Conservation (phyloP, 2,329 filamentous ascomycete species). For the Penicillium psychrosexuale region DNA sequence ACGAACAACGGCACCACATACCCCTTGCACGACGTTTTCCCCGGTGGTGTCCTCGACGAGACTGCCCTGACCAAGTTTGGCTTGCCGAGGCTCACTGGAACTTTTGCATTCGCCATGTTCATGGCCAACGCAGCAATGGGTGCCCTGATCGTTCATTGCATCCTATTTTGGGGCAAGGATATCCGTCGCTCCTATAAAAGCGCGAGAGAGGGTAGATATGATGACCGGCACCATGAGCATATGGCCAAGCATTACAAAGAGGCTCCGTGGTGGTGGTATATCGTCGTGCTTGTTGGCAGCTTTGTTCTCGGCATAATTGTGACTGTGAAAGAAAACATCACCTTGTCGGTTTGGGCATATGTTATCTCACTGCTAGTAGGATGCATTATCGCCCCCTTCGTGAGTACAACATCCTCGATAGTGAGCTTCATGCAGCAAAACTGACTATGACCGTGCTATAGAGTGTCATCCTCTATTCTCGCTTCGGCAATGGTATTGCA, state of each 20-base stretch:
- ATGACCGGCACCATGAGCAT: slow-evolving; percentile 53
- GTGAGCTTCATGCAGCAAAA: background rate
- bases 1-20: slow-evolving; percentile 43
- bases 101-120: slow-evolving; percentile 54
- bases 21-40: slow-evolving; percentile 44
- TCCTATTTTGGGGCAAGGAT: slow-evolving; percentile 57
- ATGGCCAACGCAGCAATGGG: slow-evolving; percentile 60
- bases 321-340: slow-evolving; percentile 31
- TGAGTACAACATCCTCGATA: slow-evolving; percentile 9
- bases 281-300: slow-evolving; percentile 24
- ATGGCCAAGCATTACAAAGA: slow-evolving; percentile 56
- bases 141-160: slow-evolving; percentile 52
- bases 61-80: slow-evolving; percentile 45
- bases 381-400: slow-evolving; percentile 21
- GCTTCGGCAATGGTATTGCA: slow-evolving; percentile 57
- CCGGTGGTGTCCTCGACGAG: slow-evolving; percentile 22
- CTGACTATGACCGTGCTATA: slow-evolving; percentile 21
- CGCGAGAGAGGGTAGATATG: slow-evolving; percentile 43
- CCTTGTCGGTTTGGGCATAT: slow-evolving; percentile 34
- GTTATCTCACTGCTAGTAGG: slow-evolving; percentile 33
- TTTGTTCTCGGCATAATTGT: slow-evolving; percentile 30
- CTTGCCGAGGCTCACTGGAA: slow-evolving; percentile 48
- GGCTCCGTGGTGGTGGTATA: slow-evolving; percentile 40
- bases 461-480: slow-evolving; percentile 53
- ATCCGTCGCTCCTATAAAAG: slow-evolving; percentile 49